phyloP scores from a whole-genome alignment of 2,329 filamentous ascomycete genomes.

The Phaeosphaeriaceae sp. region DNA sequence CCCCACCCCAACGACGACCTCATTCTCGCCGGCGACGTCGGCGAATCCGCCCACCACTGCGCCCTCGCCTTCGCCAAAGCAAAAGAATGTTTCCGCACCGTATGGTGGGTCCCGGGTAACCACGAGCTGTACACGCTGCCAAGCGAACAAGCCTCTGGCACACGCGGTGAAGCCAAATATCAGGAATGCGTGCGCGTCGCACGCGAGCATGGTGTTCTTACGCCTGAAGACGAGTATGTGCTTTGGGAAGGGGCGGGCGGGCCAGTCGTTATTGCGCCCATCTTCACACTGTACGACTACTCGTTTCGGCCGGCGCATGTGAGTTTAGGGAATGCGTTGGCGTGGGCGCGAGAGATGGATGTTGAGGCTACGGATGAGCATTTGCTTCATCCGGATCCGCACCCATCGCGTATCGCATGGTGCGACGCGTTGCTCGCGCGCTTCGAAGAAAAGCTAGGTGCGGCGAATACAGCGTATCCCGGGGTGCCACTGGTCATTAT shows the following conservation, averaged over 20 bases:
- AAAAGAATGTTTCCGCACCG: slow-evolving; percentile 52
- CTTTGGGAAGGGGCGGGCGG: slow-evolving; percentile 61
- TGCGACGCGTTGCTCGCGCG: slow-evolving; percentile 51
- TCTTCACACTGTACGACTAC: slow-evolving; percentile 68
- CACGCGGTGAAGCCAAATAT: slow-evolving; percentile 62
- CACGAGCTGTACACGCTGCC: slow-evolving; percentile 64
- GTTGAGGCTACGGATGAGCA: slow-evolving; percentile 56
- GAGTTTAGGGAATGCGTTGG: slow-evolving; percentile 54
- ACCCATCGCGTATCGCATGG: slow-evolving; percentile 53
- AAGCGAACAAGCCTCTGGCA: slow-evolving; percentile 43
- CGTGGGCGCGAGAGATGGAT: slow-evolving; percentile 54
- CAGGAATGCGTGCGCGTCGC: slow-evolving; percentile 61
- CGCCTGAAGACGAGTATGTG: slow-evolving; percentile 63
- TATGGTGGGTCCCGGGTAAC: slow-evolving; percentile 65
- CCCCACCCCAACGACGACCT: slow-evolving; percentile 52
- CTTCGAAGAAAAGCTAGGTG: slow-evolving; percentile 50
- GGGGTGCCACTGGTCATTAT: slow-evolving; percentile 50
- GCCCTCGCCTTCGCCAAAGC: slow-evolving; percentile 47
- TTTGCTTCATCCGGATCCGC: slow-evolving; percentile 54
- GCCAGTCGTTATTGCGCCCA: slow-evolving; percentile 59
- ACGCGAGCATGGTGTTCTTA: slow-evolving; percentile 59
- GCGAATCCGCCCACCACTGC: slow-evolving; percentile 44
- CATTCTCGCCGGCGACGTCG: slow-evolving; percentile 54
- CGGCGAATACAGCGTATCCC: slow-evolving; percentile 36
- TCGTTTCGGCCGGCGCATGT: slow-evolving; percentile 61